These are phyloP conservation scores for Alternaria consortialis DNA, from an alignment of 2,329 filamentous ascomycete species.

Conservation along the genomic window DNA sequence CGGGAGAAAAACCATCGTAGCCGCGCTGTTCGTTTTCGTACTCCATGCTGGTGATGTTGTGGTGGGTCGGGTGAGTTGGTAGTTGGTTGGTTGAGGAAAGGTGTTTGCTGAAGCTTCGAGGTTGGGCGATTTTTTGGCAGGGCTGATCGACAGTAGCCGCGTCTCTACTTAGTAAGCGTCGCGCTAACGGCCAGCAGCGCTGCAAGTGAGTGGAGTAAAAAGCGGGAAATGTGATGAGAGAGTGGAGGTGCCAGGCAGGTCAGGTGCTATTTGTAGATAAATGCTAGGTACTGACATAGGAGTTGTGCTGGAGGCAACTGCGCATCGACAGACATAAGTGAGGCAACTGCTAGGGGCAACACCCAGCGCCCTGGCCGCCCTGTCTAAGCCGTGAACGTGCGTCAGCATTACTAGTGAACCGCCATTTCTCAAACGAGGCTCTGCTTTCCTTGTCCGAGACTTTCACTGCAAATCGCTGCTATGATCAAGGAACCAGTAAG, in stretches of 20 bases:
- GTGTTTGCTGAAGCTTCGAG: slow-evolving; percentile 33
- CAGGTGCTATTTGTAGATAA: slow-evolving; percentile 13
- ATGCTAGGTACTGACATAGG: slow-evolving; percentile 8
- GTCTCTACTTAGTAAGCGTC: slow-evolving; percentile 40
- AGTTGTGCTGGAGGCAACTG: slow-evolving; percentile 12
- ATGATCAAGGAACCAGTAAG: not conserved
- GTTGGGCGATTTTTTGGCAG: slow-evolving; percentile 41
- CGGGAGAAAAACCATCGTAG: slow-evolving; percentile 67
- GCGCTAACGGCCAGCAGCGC: slow-evolving; percentile 34
- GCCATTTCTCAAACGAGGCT: slow-evolving; percentile 5
- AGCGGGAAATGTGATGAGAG: slow-evolving; percentile 10
- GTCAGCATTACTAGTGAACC: slow-evolving; percentile 7
- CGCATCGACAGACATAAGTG: slow-evolving; percentile 15
- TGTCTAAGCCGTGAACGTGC: slow-evolving; percentile 20
- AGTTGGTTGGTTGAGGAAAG: slow-evolving; percentile 29
- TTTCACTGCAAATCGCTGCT: not conserved
- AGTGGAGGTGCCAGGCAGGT: slow-evolving; percentile 4
- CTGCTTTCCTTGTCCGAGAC: not conserved
- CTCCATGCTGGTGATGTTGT: slow-evolving; percentile 63
- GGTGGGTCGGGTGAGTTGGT: slow-evolving; percentile 32
- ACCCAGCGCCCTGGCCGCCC: slow-evolving; percentile 20
- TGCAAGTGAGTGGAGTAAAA: slow-evolving; percentile 35
- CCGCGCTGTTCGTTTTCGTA: slow-evolving; percentile 72
- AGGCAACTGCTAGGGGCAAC: slow-evolving; percentile 26
- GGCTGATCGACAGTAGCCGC: slow-evolving; percentile 44